phyloP scores from a whole-genome alignment of 1,284 basidiomycete genomes.

The Spongiforma sp. region DNA sequence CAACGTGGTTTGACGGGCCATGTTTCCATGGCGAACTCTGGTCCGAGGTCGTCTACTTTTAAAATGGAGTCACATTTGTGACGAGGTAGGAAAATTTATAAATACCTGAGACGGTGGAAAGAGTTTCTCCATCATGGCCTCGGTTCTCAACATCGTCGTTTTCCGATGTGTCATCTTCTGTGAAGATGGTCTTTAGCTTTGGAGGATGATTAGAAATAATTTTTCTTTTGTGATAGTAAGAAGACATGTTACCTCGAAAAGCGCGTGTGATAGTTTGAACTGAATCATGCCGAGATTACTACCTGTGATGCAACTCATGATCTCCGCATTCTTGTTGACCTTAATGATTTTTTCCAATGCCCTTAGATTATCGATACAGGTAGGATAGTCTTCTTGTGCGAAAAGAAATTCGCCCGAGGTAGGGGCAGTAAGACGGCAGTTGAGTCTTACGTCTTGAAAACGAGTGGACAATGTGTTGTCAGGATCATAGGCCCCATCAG shows the following conservation, averaged over 20 bases:
- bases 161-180: not conserved
- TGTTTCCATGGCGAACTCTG: not conserved
- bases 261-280: not conserved
- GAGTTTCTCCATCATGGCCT: not conserved
- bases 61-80: not conserved
- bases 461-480: not conserved
- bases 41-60: not conserved
- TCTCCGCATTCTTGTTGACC: not conserved
- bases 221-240: not conserved
- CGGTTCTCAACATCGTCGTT: no score
- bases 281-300: not conserved
- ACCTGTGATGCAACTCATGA: not conserved
- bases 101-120: not conserved
- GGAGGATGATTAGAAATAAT: not conserved
- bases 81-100: not conserved
- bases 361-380: not conserved
- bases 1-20: not conserved
- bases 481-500: not conserved
- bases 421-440: not conserved
- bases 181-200: not conserved
- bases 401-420: not conserved
- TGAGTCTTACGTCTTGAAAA: not conserved
- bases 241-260: not conserved
- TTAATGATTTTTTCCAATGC: not conserved
- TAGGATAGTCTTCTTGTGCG: not conserved